phyloP scores from a whole-genome alignment of 768 basidiomycete genomes.

The Tylopilus sp. region DNA sequence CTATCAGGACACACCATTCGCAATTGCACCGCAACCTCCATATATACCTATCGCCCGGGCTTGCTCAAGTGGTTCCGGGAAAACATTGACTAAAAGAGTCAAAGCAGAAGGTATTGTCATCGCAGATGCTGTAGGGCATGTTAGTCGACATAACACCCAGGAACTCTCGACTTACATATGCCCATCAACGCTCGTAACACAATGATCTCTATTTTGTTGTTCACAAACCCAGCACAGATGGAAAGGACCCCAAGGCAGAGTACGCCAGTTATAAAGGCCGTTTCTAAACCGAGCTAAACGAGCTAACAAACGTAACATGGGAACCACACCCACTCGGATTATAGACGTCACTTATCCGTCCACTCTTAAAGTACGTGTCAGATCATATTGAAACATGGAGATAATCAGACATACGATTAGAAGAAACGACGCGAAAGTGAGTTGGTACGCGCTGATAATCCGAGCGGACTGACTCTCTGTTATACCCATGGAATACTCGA shows the following conservation, averaged over 20 bases:
- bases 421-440: slow-evolving; percentile 45
- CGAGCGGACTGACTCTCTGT: slow-evolving; percentile 24
- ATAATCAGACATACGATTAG: slow-evolving; percentile 16
- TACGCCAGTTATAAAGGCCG: slow-evolving; percentile 41
- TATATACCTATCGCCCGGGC: slow-evolving; percentile 47
- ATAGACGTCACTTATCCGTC: slow-evolving; percentile 25
- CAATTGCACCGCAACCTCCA: slow-evolving; percentile 44
- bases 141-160: neutral
- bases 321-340: slow-evolving; percentile 27
- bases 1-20: slow-evolving; percentile 33
- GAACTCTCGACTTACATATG: slow-evolving; percentile 30
- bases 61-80: slow-evolving; percentile 44
- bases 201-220: slow-evolving; percentile 44
- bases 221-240: slow-evolving; percentile 43
- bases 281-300: slow-evolving; percentile 37
- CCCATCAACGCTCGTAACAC: slow-evolving; percentile 52
- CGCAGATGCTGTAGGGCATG: slow-evolving; percentile 36
- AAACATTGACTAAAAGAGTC: slow-evolving; percentile 47
- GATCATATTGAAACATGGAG: neutral
- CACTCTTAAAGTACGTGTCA: slow-evolving; percentile 20
- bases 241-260: slow-evolving; percentile 40
- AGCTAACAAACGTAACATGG: slow-evolving; percentile 21
- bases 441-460: slow-evolving; percentile 42
- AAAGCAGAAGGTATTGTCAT: slow-evolving; percentile 51
- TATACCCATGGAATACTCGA: slow-evolving; percentile 19